Conservation (phyloP, 1,284 basidiomycete species). For the Tausonia pullulans region DNA sequence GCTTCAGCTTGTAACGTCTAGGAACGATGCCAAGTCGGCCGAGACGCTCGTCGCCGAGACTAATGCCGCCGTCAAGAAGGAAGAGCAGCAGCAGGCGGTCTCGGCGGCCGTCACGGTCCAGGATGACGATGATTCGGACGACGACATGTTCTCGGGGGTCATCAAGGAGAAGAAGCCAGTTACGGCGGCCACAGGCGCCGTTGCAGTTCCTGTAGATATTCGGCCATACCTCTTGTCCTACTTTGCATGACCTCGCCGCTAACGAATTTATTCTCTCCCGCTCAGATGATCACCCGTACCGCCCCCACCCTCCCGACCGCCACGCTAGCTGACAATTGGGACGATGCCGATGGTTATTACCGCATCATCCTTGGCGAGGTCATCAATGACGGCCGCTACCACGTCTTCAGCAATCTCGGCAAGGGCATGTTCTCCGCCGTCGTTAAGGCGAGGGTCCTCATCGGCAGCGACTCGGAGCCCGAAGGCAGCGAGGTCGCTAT, state of each 20-base stretch:
- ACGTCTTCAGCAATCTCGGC: constrained; percentile 86
- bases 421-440: constrained; percentile 99
- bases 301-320: constrained; percentile 16
- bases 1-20: constrained; percentile 5
- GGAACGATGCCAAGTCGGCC: not conserved
- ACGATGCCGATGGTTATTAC: constrained; percentile 92
- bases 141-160: constrained; percentile 77
- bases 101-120: constrained; percentile 37
- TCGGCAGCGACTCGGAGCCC: constrained; percentile 14
- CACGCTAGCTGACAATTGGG: constrained; percentile 41
- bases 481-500: constrained; percentile 78
- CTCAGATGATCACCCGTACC: not conserved
- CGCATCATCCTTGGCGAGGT: constrained; percentile 88
- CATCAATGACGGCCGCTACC: constrained; percentile 82
- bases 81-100: constrained; percentile 17
- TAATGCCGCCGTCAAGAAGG: constrained; percentile 3
- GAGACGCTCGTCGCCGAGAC: constrained; percentile 14
- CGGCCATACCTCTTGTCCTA: no score
- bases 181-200: not conserved
- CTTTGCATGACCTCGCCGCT: no score
- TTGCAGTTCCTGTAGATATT: constrained; percentile 27
- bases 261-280: constrained; percentile 26
- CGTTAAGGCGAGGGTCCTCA: constrained; percentile 72
- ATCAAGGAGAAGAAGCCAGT: constrained; percentile 45
- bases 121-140: constrained; percentile 57